Evolutionary conservation across 108 stramenopile species (phyloP).

Genomic region (Epithemia pelagica): DNA sequence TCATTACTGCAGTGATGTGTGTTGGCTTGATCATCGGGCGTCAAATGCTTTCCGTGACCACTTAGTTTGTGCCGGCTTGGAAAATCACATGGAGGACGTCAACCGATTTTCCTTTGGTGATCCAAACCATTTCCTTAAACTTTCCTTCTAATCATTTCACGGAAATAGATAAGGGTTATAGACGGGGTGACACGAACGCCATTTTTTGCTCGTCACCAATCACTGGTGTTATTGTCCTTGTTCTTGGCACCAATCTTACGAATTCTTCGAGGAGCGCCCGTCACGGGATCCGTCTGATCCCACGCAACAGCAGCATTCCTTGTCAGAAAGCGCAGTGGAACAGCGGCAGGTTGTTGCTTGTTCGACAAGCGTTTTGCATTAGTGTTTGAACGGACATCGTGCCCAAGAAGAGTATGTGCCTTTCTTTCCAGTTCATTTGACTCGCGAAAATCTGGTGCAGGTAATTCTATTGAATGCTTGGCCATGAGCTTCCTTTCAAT

Average conservation of each 20-base stretch:
- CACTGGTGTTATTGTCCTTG: constrained; percentile 40
- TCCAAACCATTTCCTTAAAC: not conserved
- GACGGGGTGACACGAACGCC: too few species aligned
- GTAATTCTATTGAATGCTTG: constrained; percentile 52
- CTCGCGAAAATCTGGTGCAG: constrained; percentile 21
- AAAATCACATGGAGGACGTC: not conserved
- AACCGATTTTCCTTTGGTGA: not conserved
- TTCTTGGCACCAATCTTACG: constrained; percentile 48
- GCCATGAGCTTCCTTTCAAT: constrained; percentile 65
- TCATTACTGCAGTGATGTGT: constrained; percentile 34
- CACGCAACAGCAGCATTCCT: constrained; percentile 63
- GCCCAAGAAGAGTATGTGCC: constrained; percentile 47
- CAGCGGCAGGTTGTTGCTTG: not conserved
- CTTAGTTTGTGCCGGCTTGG: not conserved
- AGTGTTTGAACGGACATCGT: not conserved
- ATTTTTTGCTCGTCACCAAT: constrained; percentile 40
- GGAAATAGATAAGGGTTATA: too few species aligned
- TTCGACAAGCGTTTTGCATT: not conserved
- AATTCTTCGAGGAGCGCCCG: constrained; percentile 41
- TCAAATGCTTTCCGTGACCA: not conserved
- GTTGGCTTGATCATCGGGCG: constrained; percentile 10
- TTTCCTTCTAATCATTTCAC: too few species aligned
- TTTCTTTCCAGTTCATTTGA: constrained; percentile 52
- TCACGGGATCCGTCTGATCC: constrained; percentile 56
- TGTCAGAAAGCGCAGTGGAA: constrained; percentile 67